These are phyloP conservation scores for Hymenoscyphus repandus DNA, from an alignment of 2,329 filamentous ascomycete species.

Conservation along the genomic window DNA sequence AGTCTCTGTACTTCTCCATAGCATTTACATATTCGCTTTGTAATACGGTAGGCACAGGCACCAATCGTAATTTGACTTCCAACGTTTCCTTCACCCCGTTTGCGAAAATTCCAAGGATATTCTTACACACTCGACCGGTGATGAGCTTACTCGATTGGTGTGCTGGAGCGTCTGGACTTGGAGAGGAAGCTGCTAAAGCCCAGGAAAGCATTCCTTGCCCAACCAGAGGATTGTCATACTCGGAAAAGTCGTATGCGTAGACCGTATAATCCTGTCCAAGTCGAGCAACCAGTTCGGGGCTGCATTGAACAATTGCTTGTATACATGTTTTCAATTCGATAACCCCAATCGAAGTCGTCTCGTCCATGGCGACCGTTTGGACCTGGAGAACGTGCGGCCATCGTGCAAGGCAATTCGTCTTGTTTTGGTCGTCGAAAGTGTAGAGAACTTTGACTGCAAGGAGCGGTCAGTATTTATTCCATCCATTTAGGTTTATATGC, in stretches of 20 bases:
- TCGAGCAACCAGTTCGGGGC: conserved; percentile 78
- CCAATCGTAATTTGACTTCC: conserved; percentile 86
- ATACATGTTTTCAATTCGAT: conserved; percentile 84
- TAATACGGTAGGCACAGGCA: conserved; percentile 58
- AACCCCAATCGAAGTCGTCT: conserved; percentile 75
- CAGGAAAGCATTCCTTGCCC: conserved; percentile 94
- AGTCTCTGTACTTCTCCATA: conserved; percentile 54
- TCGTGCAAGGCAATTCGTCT: conserved; percentile 83
- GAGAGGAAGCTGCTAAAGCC: conserved; percentile 56
- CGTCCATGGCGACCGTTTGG: conserved; percentile 75
- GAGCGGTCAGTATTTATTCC: background rate
- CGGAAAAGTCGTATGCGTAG: conserved; percentile 94
- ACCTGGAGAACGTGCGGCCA: conserved; percentile 75
- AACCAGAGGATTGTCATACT: conserved; percentile 86
- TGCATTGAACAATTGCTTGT: conserved; percentile 70
- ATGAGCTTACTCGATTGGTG: conserved; percentile 65
- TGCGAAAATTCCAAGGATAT: conserved; percentile 76
- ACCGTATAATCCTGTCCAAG: conserved; percentile 80
- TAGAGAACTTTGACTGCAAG: conserved; percentile 87
- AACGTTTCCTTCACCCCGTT: conserved; percentile 81
- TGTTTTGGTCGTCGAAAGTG: conserved; percentile 85
- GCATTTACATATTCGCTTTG: conserved; percentile 56
- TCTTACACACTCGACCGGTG: conserved; percentile 85
- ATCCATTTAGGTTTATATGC: background rate
- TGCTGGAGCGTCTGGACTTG: conserved; percentile 47